Evolutionary conservation across 2,329 filamentous ascomycete species (phyloP).

Genomic region (Cladosporium sp.): DNA sequence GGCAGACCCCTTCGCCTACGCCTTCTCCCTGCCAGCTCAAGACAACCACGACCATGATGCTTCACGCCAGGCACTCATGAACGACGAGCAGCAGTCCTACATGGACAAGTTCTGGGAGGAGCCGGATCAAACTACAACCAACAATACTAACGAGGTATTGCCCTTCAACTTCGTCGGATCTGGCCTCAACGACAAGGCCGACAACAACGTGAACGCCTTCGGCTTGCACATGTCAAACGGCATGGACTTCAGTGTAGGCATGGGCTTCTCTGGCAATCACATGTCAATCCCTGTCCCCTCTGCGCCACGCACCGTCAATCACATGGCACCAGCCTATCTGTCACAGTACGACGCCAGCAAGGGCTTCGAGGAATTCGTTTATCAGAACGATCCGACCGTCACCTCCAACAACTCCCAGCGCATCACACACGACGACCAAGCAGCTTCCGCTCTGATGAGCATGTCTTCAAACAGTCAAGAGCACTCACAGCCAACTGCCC

Average conservation of each 20-base stretch:
- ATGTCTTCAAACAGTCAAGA: conserved; percentile 19
- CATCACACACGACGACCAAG: conserved; percentile 17
- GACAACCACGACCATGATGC: conserved; percentile 6
- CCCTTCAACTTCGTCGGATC: conserved; percentile 10
- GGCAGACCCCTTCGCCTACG: conserved; percentile 16
- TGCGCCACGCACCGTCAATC: conserved; percentile 8
- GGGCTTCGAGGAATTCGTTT: conserved; percentile 10
- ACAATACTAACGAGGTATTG: conserved; percentile 6
- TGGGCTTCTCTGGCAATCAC: neutral
- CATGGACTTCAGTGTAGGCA: conserved; percentile 2
- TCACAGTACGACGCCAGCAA: conserved; percentile 16
- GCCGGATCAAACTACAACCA: conserved; percentile 1
- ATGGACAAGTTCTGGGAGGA: conserved; percentile 17
- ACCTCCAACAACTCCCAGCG: neutral
- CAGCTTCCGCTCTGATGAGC: conserved; percentile 14
- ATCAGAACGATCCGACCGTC: neutral
- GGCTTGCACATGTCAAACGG: conserved; percentile 12
- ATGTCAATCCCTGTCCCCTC: conserved; percentile 11
- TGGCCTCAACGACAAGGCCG: conserved; percentile 8
- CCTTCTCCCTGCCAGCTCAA: conserved; percentile 2
- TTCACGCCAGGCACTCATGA: conserved; percentile 12
- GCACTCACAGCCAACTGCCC: conserved; percentile 1
- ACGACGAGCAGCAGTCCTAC: conserved; percentile 10
- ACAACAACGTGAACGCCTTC: neutral
- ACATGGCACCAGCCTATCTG: conserved; percentile 17